Conservation (phyloP, 2,329 filamentous ascomycete genomes). For the Colletotrichum sp. region DNA sequence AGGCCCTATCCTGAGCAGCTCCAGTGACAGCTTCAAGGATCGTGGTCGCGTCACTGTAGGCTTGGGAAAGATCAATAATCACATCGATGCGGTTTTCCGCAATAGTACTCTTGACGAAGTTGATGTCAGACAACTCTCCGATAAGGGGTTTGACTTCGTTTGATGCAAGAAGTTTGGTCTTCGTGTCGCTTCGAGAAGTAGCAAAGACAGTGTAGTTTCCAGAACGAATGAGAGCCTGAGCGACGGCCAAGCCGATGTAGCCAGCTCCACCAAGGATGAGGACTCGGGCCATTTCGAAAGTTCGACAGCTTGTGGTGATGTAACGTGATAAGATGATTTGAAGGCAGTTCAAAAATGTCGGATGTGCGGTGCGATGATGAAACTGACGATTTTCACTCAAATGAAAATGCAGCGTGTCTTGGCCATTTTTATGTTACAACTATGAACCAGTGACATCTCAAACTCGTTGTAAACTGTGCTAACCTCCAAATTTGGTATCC, state of each 20-base stretch:
- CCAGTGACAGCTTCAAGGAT: not conserved
- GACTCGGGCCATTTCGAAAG: not conserved
- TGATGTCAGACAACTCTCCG: not conserved
- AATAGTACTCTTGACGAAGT: not conserved
- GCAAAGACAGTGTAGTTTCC: not conserved
- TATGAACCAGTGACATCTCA: not conserved
- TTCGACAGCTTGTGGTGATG: not conserved
- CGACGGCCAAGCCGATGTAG: not conserved
- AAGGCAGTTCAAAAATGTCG: not conserved
- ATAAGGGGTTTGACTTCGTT: not conserved
- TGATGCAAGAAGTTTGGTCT: not conserved
- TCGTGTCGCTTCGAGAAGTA: not conserved
- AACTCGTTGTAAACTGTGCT: rapidly evolving
- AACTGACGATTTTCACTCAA: not conserved
- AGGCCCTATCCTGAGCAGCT: not conserved
- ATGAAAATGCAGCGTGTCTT: not conserved
- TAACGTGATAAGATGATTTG: not conserved
- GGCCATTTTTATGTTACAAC: not conserved
- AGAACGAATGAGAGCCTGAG: not conserved
- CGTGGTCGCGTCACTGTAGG: not conserved
- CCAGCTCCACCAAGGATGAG: not conserved
- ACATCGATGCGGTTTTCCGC: not conserved
- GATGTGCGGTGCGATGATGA: not conserved
- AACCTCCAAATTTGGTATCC: rapidly evolving
- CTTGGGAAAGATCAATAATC: not conserved